phyloP scores from a whole-genome alignment of 257 asterid genomes.

The Sherardia arvensis region DNA sequence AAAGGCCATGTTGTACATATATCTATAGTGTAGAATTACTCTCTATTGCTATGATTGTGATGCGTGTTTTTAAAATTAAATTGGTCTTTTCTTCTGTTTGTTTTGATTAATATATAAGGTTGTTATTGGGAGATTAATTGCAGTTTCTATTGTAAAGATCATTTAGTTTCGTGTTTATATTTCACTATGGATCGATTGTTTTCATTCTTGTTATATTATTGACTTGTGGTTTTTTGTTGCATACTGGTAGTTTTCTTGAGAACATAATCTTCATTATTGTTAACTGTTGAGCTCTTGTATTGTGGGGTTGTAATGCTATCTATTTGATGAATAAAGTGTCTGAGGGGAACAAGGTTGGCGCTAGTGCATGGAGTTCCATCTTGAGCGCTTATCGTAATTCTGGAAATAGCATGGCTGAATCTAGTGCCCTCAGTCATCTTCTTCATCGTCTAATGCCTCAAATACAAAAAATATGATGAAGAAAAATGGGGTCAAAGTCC shows the following conservation, averaged over 20 bases:
- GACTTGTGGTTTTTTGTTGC: background rate
- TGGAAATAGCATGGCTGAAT: conserved; percentile 27
- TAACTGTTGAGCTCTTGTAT: conserved; percentile 41
- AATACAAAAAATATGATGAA: too few species aligned
- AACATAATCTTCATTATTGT: background rate
- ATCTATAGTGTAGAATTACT: too few species aligned
- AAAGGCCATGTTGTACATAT: too few species aligned
- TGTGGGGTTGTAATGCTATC: conserved; percentile 65
- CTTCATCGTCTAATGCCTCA: too few species aligned
- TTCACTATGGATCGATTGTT: background rate
- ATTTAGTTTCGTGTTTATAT: too few species aligned
- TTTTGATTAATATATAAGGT: too few species aligned
- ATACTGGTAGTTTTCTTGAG: background rate
- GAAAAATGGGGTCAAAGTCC: too few species aligned
- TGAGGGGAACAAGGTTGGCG: conserved; percentile 30
- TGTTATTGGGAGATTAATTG: too few species aligned
- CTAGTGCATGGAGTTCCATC: conserved; percentile 87
- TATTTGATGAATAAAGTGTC: conserved; percentile 39
- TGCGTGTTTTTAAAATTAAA: too few species aligned
- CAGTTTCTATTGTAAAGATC: too few species aligned
- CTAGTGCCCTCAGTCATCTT: conserved; percentile 35
- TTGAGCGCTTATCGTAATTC: conserved; percentile 70
- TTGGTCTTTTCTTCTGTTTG: too few species aligned
- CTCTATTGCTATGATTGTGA: too few species aligned
- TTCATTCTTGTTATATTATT: background rate